Base-by-base conservation (phyloP, 345 rosid species). In the Lepidium sativum region DNA sequence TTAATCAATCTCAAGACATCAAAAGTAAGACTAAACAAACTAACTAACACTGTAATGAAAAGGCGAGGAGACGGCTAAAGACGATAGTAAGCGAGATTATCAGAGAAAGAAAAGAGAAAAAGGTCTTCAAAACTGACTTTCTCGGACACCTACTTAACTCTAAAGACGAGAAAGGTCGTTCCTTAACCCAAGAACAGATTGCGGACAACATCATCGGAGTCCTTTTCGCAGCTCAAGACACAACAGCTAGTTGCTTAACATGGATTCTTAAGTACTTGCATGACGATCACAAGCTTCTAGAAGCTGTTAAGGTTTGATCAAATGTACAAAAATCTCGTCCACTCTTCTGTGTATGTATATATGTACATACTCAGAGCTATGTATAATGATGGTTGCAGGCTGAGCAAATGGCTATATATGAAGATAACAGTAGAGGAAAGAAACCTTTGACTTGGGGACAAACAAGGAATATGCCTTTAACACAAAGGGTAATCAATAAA, bases 151-250 rank as follows among this genome's bases (percentile, higher is more conserved):
- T 91, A 42, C 69, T 85, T 65, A 75, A 71, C 60, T 86, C 65
- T 68, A 79, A 68, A 63, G 84, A 79, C 56, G 84, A 48, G 29
- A 72, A 73, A 23, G 90, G 85, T 6, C 48, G 42, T 70, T 23
- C 15, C 23, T 68, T 86, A 41, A 80, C 70, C 1, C 82, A 83
- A 41, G 76, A 79, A 32, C 80, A 82, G 71, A 80, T 91, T 52
- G 79, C 90, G 14, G 96, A 91, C 63, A 91, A 91, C 72, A 78
- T 86, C 39, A 80, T 88, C 16, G 98, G 98, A 63, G 96, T 85
- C 14, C 80, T 91, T 18, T 91, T 88, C 62, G 98, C 98, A 0
- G 96, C 96, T 6, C 95, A 83, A 77, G 96, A 88, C 82, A 91
- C 98, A 11, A 91, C 96, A 21, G 98, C 98, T 39, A 85, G 95